These are phyloP conservation scores for Globisporangium cylindrosporum DNA, from an alignment of 352 stramenopile species.

Conservation along the genomic window DNA sequence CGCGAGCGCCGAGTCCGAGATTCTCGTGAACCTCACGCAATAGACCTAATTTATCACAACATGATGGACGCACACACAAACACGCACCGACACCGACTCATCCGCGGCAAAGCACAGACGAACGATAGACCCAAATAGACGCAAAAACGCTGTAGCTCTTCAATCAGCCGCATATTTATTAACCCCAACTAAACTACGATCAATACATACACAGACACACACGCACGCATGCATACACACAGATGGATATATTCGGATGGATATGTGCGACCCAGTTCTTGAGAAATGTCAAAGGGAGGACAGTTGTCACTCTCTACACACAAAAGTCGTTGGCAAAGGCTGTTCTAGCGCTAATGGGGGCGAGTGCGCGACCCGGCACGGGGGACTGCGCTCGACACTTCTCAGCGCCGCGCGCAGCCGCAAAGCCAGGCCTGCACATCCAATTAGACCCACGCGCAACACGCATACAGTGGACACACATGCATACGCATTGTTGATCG, in stretches of 20 bases:
- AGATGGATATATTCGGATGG: background rate
- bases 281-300: constrained; percentile 56
- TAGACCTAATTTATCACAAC: constrained; percentile 4
- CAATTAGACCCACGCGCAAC: constrained; percentile 9
- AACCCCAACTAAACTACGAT: constrained; percentile 5
- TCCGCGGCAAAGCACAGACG: background rate
- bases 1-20: constrained; percentile 30
- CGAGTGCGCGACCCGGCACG: constrained; percentile 23
- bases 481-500: constrained; percentile 11
- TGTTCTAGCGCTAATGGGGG: constrained; percentile 46
- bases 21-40: constrained; percentile 32
- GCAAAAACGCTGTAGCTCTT: background rate
- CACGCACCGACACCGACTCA: background rate
- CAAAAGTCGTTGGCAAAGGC: constrained; percentile 45
- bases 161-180: constrained; percentile 4
- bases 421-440: constrained; percentile 14
- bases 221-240: background rate
- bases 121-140: no score
- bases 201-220: background rate
- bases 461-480: constrained; percentile 9
- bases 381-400: constrained; percentile 27
- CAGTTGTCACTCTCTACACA: constrained; percentile 75
- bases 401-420: constrained; percentile 20
- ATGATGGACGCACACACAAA: background rate
- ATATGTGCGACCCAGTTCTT: constrained; percentile 79